phyloP scores from a whole-genome alignment of 257 asterid genomes.

The Solanum appendiculatum region DNA sequence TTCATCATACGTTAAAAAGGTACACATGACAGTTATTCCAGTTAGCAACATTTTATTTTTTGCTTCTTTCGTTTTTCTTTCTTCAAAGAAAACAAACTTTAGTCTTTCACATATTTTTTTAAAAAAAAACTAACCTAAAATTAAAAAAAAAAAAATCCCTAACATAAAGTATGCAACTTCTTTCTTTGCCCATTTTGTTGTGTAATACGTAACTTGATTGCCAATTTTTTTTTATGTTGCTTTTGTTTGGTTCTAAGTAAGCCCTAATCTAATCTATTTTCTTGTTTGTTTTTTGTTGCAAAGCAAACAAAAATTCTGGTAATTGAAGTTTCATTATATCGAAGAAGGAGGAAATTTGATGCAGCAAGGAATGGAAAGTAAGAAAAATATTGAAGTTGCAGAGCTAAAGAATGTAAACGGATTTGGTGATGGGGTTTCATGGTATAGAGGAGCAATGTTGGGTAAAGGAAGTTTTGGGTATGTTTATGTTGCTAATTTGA shows the following conservation, averaged over 20 bases:
- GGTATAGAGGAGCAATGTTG: conserved; percentile 77
- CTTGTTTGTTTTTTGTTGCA: background rate
- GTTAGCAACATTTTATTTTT: background rate
- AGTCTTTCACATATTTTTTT: background rate
- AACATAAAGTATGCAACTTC: background rate
- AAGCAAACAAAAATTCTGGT: background rate
- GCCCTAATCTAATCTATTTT: background rate
- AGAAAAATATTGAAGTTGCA: conserved; percentile 4
- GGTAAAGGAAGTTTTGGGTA: conserved; percentile 89
- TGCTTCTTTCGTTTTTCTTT: background rate
- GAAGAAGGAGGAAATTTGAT: background rate
- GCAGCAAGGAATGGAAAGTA: background rate
- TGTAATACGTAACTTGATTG: background rate
- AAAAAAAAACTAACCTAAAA: background rate
- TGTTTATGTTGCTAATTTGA: conserved; percentile 67
- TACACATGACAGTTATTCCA: background rate
- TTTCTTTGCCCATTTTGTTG: background rate
- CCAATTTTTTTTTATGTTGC: background rate
- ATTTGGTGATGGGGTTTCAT: conserved; percentile 80
- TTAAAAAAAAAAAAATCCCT: background rate
- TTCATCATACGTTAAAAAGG: background rate
- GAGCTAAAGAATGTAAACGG: conserved; percentile 12
- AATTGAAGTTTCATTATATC: background rate
- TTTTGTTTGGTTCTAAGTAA: background rate
- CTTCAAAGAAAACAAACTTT: background rate